phyloP scores from a whole-genome alignment of 139 green algal genomes.

The Diplosphaera chodatii region DNA sequence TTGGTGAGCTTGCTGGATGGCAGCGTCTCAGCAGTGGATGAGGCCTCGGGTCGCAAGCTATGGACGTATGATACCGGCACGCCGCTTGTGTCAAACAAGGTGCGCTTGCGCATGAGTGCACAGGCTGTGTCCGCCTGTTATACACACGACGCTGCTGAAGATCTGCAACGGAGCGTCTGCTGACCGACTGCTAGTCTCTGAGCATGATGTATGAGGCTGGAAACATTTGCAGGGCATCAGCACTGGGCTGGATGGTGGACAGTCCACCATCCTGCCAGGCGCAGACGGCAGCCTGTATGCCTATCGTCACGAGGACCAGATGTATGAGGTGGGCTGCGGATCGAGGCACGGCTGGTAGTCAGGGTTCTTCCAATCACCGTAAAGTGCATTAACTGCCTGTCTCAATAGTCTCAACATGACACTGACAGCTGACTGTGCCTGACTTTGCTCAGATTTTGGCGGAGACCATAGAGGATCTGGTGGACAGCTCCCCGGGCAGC shows the following conservation, averaged over 20 bases:
- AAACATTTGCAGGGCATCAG: not conserved
- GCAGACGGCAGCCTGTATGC: conserved; percentile 82
- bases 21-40: conserved; percentile 63
- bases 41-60: conserved; percentile 44
- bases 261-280: conserved; percentile 74
- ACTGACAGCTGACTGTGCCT: no score
- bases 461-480: conserved; percentile 75
- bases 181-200: no score
- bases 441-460: conserved; percentile 72
- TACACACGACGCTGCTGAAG: no score
- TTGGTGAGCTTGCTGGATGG: conserved; percentile 79
- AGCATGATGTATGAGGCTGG: no score
- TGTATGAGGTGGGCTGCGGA: conserved; percentile 4
- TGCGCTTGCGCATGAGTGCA: no score
- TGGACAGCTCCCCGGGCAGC: conserved; percentile 55
- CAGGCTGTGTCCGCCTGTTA: no score
- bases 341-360: no score
- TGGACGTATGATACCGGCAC: conserved; percentile 78
- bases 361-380: no score
- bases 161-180: no score
- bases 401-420: no score
- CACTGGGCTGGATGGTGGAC: not conserved
- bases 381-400: no score
- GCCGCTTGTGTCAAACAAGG: conserved; percentile 58
- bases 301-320: conserved; percentile 28